phyloP scores from a whole-genome alignment of 2,329 filamentous ascomycete genomes.

The Penicillium oxalicum region DNA sequence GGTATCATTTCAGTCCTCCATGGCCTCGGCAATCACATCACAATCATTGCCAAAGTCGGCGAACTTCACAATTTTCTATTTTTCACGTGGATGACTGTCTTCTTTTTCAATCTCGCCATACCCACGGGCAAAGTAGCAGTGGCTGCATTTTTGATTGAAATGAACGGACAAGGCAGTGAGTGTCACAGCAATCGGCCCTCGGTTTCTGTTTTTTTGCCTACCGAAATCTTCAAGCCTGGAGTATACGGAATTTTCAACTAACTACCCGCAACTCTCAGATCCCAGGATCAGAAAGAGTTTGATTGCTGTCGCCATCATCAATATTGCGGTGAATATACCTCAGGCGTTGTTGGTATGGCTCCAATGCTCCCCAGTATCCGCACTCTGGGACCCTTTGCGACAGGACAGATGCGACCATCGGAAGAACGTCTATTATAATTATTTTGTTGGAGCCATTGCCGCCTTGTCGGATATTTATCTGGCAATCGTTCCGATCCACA shows the following conservation, averaged over 20 bases:
- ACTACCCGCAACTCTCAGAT: conserved; percentile 4
- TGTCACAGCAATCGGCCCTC: background rate
- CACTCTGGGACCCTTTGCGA: conserved; percentile 16
- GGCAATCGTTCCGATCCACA: conserved; percentile 17
- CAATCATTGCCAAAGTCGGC: conserved; percentile 11
- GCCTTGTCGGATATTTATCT: conserved; percentile 18
- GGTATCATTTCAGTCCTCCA: conserved; percentile 16
- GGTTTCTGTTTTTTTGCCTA: too few species aligned
- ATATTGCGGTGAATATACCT: conserved; percentile 19
- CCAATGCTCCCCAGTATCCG: conserved; percentile 14
- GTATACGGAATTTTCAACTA: background rate
- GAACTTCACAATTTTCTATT: conserved; percentile 17
- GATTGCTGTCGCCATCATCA: conserved; percentile 14
- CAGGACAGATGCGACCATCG: conserved; percentile 15
- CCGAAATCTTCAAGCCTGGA: background rate
- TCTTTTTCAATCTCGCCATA: conserved; percentile 20
- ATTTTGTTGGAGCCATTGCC: conserved; percentile 16
- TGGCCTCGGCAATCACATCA: conserved; percentile 19
- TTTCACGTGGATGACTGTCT: conserved; percentile 19
- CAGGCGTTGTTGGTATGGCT: conserved; percentile 17
- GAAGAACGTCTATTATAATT: conserved; percentile 18
- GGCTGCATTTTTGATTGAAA: conserved; percentile 17
- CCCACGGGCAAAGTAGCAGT: conserved; percentile 19
- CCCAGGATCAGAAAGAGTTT: conserved; percentile 18
- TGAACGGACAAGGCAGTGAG: conserved; percentile 20